phyloP scores from a whole-genome alignment of 345 rosid genomes.

The Abelmoschus esculentus region DNA sequence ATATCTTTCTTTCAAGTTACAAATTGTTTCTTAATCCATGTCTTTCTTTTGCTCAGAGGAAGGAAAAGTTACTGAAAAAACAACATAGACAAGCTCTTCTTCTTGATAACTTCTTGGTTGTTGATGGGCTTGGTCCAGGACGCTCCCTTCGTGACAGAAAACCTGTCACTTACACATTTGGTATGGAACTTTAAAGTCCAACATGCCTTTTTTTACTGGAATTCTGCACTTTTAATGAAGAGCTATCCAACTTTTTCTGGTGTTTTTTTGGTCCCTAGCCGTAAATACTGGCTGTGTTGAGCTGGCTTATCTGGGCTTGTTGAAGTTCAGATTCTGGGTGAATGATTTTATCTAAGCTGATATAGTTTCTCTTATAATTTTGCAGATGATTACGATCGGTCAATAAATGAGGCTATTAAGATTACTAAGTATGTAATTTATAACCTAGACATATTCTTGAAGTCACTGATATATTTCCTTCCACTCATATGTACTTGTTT shows the following conservation, averaged over 20 bases:
- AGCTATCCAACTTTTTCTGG: background rate
- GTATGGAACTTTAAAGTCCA: constrained; percentile 32
- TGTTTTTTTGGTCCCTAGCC: background rate
- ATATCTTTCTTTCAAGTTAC: constrained; percentile 5
- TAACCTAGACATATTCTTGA: background rate
- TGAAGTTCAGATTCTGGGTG: background rate
- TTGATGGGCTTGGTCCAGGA: constrained; percentile 71
- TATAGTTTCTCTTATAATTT: constrained; percentile 10
- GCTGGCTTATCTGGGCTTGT: background rate
- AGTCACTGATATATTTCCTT: background rate
- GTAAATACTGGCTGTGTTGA: background rate
- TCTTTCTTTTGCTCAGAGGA: constrained; percentile 42
- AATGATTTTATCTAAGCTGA: background rate
- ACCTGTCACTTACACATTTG: constrained; percentile 93
- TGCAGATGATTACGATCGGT: constrained; percentile 98
- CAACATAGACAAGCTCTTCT: constrained; percentile 92
- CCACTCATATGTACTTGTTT: background rate
- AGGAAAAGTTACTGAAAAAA: constrained; percentile 77
- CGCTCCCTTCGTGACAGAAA: constrained; percentile 93
- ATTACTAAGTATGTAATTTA: constrained; percentile 61
- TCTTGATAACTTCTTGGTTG: constrained; percentile 58
- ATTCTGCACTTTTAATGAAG: background rate
- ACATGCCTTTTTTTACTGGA: background rate
- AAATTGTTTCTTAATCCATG: constrained; percentile 16
- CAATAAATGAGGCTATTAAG: constrained; percentile 96